Percentiles rank a stretch among this genome's conserved stretches.
These are phyloP conservation scores for Claviceps spartinae DNA, from an alignment of 2,329 filamentous ascomycete species.

Conservation along the genomic window DNA sequence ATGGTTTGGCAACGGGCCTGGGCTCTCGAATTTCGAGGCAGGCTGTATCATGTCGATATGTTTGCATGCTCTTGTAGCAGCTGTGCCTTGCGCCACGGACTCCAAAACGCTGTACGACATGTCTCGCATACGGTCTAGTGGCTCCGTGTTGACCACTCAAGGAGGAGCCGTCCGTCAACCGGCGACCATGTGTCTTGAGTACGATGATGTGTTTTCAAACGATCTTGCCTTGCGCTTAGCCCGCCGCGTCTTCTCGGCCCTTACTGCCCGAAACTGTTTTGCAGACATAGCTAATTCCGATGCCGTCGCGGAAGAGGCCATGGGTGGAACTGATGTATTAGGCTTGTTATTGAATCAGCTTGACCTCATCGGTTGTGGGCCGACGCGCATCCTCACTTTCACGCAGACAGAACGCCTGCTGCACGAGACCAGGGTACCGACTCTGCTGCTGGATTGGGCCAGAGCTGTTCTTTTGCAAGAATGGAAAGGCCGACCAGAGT, in stretches of 20 bases:
- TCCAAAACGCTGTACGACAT: constrained; percentile 40
- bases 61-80: constrained; percentile 47
- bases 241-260: constrained; percentile 42
- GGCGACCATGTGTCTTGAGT: constrained; percentile 39
- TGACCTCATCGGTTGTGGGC: constrained; percentile 34
- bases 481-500: constrained; percentile 64
- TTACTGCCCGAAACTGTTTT: constrained; percentile 38
- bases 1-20: constrained; percentile 3
- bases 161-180: constrained; percentile 33
- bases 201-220: constrained; percentile 50
- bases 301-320: constrained; percentile 17
- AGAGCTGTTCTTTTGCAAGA: constrained; percentile 61
- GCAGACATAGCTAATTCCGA: constrained; percentile 28
- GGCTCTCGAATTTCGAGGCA: constrained; percentile 32
- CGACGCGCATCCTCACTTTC: constrained; percentile 33
- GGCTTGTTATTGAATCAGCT: constrained; percentile 38
- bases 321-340: constrained; percentile 28
- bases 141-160: constrained; percentile 33
- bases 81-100: constrained; percentile 36
- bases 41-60: constrained; percentile 45
- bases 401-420: constrained; percentile 35
- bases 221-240: constrained; percentile 46
- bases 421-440: constrained; percentile 44
- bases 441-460: constrained; percentile 55
- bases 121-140: constrained; percentile 45